Conservation (phyloP, 1,284 basidiomycete species). For the Puccinia triticina region DNA sequence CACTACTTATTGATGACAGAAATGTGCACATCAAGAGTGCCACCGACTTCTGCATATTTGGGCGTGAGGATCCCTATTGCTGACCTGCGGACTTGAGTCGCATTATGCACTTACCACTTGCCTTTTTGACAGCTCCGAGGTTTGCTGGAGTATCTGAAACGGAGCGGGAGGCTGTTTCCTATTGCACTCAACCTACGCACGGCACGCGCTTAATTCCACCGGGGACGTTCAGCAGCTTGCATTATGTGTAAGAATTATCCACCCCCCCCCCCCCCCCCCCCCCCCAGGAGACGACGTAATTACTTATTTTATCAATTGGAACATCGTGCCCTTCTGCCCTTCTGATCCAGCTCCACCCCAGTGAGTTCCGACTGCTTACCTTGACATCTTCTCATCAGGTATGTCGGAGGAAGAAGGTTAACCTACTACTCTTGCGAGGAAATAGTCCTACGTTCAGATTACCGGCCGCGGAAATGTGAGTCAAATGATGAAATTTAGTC, state of each 20-base stretch:
- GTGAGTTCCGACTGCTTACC: background rate
- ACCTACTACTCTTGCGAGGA: background rate
- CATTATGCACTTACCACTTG: too few species aligned
- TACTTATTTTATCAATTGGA: background rate
- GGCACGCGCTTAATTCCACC: constrained; percentile 37
- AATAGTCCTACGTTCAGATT: constrained; percentile 48
- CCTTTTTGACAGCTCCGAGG: constrained; percentile 21
- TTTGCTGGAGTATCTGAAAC: constrained; percentile 45
- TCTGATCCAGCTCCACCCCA: background rate
- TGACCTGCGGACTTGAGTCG: background rate
- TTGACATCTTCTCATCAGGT: background rate
- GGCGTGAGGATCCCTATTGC: constrained; percentile 17
- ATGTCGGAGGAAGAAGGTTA: background rate
- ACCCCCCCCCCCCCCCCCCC: background rate
- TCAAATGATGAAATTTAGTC: background rate
- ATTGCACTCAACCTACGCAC: constrained; percentile 43
- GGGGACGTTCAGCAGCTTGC: constrained; percentile 32
- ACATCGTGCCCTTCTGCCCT: background rate
- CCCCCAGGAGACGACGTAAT: background rate
- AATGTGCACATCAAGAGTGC: constrained; percentile 30
- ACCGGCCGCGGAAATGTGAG: constrained; percentile 49
- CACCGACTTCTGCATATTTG: constrained; percentile 49
- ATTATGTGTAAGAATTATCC: constrained; percentile 45
- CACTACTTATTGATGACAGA: constrained; percentile 2
- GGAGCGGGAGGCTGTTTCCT: constrained; percentile 40